A percentile compares a stretch with the other conserved stretches of the same genome.
Conservation (phyloP, 257 asterid species). For the Leonotis leonurus region DNA sequence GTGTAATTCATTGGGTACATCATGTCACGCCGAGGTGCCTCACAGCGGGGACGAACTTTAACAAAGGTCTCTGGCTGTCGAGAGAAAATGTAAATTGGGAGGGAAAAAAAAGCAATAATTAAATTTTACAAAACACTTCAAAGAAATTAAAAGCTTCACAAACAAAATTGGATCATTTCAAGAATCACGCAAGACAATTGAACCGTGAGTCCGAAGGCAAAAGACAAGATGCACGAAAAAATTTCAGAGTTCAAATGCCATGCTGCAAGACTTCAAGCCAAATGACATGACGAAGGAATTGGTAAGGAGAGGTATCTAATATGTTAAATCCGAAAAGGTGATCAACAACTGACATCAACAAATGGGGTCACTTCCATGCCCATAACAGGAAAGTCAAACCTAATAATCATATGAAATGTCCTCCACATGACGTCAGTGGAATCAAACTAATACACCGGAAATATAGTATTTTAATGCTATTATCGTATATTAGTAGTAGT, state of each 20-base stretch:
- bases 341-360: background rate
- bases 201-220: background rate
- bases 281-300: background rate
- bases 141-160: background rate
- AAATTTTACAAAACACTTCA: slow-evolving; percentile 12
- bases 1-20: slow-evolving; percentile 76
- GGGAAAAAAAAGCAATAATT: background rate
- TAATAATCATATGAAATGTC: background rate
- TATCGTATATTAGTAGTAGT: no score
- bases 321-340: background rate
- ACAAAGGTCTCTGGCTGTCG: slow-evolving; percentile 89
- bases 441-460: slow-evolving; percentile 3
- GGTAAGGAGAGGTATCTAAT: background rate
- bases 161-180: background rate
- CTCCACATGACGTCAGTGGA: background rate
- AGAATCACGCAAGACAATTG: slow-evolving; percentile 2
- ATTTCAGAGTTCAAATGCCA: slow-evolving; percentile 1
- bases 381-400: slow-evolving; percentile 1
- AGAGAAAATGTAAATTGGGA: slow-evolving; percentile 18
- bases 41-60: slow-evolving; percentile 94
- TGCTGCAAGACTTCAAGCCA: background rate
- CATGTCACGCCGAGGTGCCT: slow-evolving; percentile 98
- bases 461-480: no score
- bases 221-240: background rate
- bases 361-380: background rate